Conservation (phyloP, 371 early-diverging fungal genomes). For the Mucor racemosus region DNA sequence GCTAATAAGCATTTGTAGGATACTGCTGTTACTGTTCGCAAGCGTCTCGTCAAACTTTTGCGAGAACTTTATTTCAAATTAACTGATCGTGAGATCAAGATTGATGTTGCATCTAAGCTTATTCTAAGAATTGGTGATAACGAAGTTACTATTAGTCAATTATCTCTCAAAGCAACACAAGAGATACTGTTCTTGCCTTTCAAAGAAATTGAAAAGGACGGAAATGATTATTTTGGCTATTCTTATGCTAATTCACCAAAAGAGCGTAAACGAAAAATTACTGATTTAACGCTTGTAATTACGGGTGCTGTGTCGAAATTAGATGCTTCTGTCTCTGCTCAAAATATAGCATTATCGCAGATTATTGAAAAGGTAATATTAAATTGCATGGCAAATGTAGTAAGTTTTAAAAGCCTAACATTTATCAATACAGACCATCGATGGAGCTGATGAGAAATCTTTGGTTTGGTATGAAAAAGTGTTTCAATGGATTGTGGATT, state of each 20-base stretch:
- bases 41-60: slow-evolving; percentile 81
- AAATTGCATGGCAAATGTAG: too few species aligned
- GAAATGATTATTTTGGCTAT: slow-evolving; percentile 45
- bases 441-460: slow-evolving; percentile 39
- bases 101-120: slow-evolving; percentile 78
- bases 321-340: slow-evolving; percentile 20
- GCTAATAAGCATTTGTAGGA: slow-evolving; percentile 59
- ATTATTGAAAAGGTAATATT: slow-evolving; percentile 39
- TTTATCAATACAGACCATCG: slow-evolving; percentile 30
- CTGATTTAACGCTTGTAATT: slow-evolving; percentile 44
- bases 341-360: slow-evolving; percentile 32
- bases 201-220: slow-evolving; percentile 37
- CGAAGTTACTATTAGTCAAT: slow-evolving; percentile 75
- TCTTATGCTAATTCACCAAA: slow-evolving; percentile 35
- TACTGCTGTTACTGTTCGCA: slow-evolving; percentile 84
- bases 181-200: slow-evolving; percentile 77
- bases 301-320: slow-evolving; percentile 53
- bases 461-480: slow-evolving; percentile 44
- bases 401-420: neutral
- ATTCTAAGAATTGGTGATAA: slow-evolving; percentile 80
- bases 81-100: slow-evolving; percentile 51
- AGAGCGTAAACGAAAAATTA: slow-evolving; percentile 49
- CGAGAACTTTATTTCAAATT: slow-evolving; percentile 70
- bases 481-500: slow-evolving; percentile 69
- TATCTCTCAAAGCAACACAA: slow-evolving; percentile 71